Evolutionary conservation across 768 basidiomycete species (phyloP).

Genomic region (Leucocoprinus birnbaumii): DNA sequence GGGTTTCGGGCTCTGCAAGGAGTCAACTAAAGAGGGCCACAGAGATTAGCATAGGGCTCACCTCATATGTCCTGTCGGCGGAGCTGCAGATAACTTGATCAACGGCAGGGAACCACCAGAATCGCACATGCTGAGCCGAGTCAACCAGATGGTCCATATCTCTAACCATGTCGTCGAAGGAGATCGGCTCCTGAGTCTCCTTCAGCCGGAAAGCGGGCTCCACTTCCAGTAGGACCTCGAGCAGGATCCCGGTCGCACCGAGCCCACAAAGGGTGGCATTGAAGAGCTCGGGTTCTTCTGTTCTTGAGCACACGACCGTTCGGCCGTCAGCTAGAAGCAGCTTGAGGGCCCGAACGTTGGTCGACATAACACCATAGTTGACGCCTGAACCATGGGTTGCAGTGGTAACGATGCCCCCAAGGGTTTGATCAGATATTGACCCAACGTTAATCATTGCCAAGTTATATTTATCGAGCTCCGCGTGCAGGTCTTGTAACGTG

Average conservation of each 20-base stretch:
- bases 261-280: constrained; percentile 87
- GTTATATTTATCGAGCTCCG: constrained; percentile 54
- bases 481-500: constrained; percentile 72
- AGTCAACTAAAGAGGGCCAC: constrained; percentile 5
- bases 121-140: constrained; percentile 84
- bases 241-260: constrained; percentile 86
- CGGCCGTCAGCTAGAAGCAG: constrained; percentile 77
- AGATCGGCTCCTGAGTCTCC: constrained; percentile 60
- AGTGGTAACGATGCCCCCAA: constrained; percentile 90
- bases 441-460: constrained; percentile 93
- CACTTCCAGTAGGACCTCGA: constrained; percentile 73
- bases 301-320: constrained; percentile 62
- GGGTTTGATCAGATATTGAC: constrained; percentile 94
- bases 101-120: constrained; percentile 93
- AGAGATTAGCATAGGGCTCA: constrained; percentile 26
- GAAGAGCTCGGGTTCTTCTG: constrained; percentile 73
- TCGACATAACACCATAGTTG: constrained; percentile 75
- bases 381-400: constrained; percentile 94
- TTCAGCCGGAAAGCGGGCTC: constrained; percentile 80
- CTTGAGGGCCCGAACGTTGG: constrained; percentile 71
- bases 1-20: constrained; percentile 46
- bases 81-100: constrained; percentile 69
- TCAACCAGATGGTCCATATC: constrained; percentile 52
- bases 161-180: constrained; percentile 61
- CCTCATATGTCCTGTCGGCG: constrained; percentile 75